Evolutionary conservation across 306 rosid species (phyloP).

Genomic region (Quercus alba): DNA sequence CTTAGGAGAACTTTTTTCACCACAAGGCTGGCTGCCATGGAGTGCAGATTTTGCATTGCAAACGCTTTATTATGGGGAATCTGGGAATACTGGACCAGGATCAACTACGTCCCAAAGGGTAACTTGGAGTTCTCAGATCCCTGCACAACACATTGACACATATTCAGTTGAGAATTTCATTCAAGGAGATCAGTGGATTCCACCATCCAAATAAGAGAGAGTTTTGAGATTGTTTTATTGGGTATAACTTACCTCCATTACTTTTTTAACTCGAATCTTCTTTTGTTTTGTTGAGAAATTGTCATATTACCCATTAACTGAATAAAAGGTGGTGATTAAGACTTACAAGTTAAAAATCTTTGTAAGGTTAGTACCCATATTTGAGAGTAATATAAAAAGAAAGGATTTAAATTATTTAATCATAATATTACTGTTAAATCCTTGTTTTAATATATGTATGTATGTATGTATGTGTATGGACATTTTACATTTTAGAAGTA

Average conservation of each 20-base stretch:
- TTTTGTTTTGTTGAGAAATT: no score
- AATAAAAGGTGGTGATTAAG: no score
- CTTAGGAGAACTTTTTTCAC: conserved; percentile 43
- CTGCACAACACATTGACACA: conserved; percentile 38
- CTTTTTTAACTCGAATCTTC: fast-evolving
- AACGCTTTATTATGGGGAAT: conserved; percentile 83
- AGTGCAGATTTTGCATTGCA: conserved; percentile 49
- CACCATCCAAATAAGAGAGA: conserved; percentile 17
- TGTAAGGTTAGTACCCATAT: no score
- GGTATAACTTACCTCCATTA: fast-evolving
- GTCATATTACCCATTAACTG: no score
- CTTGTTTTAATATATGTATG: no score
- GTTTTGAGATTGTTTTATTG: no score
- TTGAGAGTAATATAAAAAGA: no score
- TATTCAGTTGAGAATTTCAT: conserved; percentile 76
- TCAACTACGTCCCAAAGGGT: conserved; percentile 48
- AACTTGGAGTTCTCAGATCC: conserved; percentile 59
- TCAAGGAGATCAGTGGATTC: conserved; percentile 73
- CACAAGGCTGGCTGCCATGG: conserved; percentile 84
- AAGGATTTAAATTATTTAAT: no score
- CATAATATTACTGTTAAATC: no score
- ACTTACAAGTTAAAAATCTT: no score
- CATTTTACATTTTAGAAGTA: no score
- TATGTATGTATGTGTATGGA: no score
- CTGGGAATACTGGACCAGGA: conserved; percentile 48